Evolutionary conservation across 768 basidiomycete genomes (phyloP).

Genomic region (Agrocybe chaxingu): DNA sequence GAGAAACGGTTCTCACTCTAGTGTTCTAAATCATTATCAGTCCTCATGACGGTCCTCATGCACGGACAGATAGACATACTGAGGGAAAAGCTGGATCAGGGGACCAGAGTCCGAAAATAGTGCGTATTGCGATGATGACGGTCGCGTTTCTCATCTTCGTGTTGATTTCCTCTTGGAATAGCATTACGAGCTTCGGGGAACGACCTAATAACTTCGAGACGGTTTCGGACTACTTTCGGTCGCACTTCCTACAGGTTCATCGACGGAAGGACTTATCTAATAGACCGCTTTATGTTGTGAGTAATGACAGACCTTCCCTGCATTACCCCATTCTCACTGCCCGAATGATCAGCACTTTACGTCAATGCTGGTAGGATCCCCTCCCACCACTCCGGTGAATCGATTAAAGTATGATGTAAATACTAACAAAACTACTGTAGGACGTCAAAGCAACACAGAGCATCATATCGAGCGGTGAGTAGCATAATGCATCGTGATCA

Average conservation of each 20-base stretch:
- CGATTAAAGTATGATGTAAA: not conserved
- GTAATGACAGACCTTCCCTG: slow-evolving; percentile 24
- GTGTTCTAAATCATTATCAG: not conserved
- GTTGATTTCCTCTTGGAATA: slow-evolving; percentile 20
- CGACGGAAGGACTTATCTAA: slow-evolving; percentile 57
- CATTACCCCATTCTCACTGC: slow-evolving; percentile 1
- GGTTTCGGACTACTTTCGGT: slow-evolving; percentile 77
- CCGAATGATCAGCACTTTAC: slow-evolving; percentile 53
- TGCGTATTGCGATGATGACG: slow-evolving; percentile 34
- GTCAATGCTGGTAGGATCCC: slow-evolving; percentile 56
- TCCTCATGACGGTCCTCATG: not conserved
- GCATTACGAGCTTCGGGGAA: slow-evolving; percentile 76
- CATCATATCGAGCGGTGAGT: slow-evolving; percentile 60
- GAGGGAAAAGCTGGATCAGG: slow-evolving; percentile 65
- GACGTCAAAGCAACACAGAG: slow-evolving; percentile 65
- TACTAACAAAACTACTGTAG: slow-evolving; percentile 27
- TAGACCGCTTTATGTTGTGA: slow-evolving; percentile 62
- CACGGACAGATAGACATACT: slow-evolving; percentile 62
- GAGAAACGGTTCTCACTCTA: slow-evolving; percentile 14
- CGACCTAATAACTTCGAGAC: slow-evolving; percentile 68
- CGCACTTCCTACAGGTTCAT: slow-evolving; percentile 80
- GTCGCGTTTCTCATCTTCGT: not conserved
- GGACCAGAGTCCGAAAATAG: slow-evolving; percentile 73
- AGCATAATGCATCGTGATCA: not conserved
- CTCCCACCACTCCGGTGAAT: not conserved